phyloP scores from a whole-genome alignment of 805 yeast species.

The Metschnikowia continentalis region DNA sequence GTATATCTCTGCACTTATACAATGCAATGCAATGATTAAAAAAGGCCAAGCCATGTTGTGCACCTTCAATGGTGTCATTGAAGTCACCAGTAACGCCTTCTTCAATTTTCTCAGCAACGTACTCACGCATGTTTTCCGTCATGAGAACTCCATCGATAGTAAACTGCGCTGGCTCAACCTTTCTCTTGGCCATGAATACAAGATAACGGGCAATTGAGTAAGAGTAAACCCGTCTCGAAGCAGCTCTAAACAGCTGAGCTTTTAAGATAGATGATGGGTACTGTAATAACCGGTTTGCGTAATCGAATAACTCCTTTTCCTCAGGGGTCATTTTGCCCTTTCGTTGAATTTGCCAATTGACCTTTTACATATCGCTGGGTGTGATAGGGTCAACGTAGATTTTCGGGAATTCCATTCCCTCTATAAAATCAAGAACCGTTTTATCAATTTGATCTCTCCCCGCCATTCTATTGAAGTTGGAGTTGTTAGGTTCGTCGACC shows the following conservation, averaged over 20 bases:
- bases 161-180: background rate
- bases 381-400: background rate
- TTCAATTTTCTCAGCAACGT: background rate
- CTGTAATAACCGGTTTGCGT: background rate
- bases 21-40: slow-evolving; percentile 1
- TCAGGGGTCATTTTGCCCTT: background rate
- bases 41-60: background rate
- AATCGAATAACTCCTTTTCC: background rate
- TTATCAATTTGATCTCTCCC: background rate
- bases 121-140: background rate
- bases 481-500: background rate
- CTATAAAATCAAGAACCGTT: background rate
- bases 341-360: background rate
- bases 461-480: background rate
- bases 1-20: background rate
- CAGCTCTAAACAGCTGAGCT: background rate
- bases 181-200: background rate
- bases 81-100: background rate
- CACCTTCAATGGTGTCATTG: background rate
- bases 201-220: background rate
- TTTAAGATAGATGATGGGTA: background rate
- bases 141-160: background rate
- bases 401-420: background rate
- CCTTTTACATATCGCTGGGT: background rate
- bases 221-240: background rate